Evolutionary conservation across 345 rosid genomes (phyloP).

Genomic region (Capsella bursapastoris): DNA sequence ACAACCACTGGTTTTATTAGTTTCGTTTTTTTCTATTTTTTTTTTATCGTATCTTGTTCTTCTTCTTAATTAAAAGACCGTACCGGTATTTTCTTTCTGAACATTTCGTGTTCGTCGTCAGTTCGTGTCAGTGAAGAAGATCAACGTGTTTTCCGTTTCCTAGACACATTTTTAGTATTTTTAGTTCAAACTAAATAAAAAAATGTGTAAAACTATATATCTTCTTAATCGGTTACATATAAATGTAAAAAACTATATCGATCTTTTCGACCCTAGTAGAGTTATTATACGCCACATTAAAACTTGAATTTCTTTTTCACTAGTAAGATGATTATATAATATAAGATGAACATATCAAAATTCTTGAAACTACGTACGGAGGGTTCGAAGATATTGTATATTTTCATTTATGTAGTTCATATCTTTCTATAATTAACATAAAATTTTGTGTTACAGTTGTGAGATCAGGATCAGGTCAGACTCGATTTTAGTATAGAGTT

Average conservation of each 20-base stretch:
- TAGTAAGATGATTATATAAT: too few relatives aligned
- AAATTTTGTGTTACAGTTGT: background rate
- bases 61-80: background rate
- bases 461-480: background rate
- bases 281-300: background rate
- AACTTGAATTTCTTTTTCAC: background rate
- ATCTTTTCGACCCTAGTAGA: background rate
- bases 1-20: conserved; percentile 34
- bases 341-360: background rate
- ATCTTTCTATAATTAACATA: background rate
- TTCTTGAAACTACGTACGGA: background rate
- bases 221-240: background rate
- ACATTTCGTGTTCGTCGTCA: background rate
- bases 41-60: background rate
- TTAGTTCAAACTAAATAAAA: too few relatives aligned
- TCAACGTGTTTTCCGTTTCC: conserved; percentile 27
- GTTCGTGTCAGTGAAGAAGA: background rate
- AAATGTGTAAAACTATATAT: background rate
- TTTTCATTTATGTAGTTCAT: background rate
- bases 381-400: background rate
- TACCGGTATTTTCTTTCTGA: conserved; percentile 20
- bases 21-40: background rate
- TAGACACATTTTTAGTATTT: background rate
- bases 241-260: conserved; percentile 2
- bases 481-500: background rate